Base-by-base conservation (phyloP, 805 yeast genomes). In the Peterozyma toletana region DNA sequence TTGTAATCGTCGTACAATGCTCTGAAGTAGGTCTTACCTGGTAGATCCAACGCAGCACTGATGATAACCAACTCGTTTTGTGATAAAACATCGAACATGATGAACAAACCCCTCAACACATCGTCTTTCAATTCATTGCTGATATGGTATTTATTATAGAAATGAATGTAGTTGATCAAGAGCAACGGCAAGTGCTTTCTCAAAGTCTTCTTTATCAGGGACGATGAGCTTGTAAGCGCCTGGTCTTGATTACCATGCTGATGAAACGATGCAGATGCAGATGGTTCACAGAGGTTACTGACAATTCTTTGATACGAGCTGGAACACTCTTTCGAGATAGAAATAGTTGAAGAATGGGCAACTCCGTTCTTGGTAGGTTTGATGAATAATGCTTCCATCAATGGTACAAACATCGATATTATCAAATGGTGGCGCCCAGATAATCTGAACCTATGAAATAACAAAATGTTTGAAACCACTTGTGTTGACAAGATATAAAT, bases 391-490 rank as follows among this genome's bases (percentile, higher is more conserved):
- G 71, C 59, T 39, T 66, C 72, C 56, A 91, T 60, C 40, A 82
- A 60, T 3, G 76, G 62, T 11, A 72, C 66, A 37, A 83, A 65
- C 1, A 73, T 57, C 1, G 67, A 52, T 7, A 77, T 63, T 2
- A 88, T 51, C 38, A 89, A 54, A 57, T 88, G 95, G 54, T 86
- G 80, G 56, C 97, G 77, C 33, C 81, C 78, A 0, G 82, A 69
- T 15, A 90, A 63, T 53, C 88, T 75, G 55, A 67, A 76, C 42
- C 96, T 73, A 53, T 87, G 93, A 54, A 72, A 72, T 27, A 87
- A 63, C 9, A 90, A 58, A 2, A 86, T 62, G 33, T 73, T 71
- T 0, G 96, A 80, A 21, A 84, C 52, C 0, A 78, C 62, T 43
- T 73, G 75, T 5, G 78, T 66, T 3, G 75, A 50, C 4, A 55